Evolutionary conservation across 148 eudicot genomes (phyloP).

Genomic region (Chenopodium berlandieri): DNA sequence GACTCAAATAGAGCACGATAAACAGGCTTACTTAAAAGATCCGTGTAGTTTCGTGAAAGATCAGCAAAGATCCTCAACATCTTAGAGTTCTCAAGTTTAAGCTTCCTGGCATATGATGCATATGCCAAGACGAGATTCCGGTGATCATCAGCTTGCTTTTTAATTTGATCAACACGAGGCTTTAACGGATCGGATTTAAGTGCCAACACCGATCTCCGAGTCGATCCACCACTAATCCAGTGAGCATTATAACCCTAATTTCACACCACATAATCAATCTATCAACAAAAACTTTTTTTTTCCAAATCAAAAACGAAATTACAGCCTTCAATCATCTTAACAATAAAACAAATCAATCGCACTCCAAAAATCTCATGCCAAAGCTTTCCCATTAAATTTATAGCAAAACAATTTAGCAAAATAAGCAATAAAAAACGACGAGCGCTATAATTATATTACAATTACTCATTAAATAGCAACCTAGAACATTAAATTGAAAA

Average conservation of each 20-base stretch:
- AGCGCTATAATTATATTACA: neutral
- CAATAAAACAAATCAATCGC: neutral
- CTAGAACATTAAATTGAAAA: neutral
- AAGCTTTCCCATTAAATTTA: no score
- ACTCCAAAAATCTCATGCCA: neutral
- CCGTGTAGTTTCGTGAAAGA: slow-evolving; percentile 51
- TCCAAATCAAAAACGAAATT: neutral
- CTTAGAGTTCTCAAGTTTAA: slow-evolving; percentile 58
- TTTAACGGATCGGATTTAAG: slow-evolving; percentile 54
- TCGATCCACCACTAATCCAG: slow-evolving; percentile 24
- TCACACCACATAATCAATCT: slow-evolving; percentile 2
- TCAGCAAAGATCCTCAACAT: slow-evolving; percentile 55
- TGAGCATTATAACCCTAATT: slow-evolving; percentile 28
- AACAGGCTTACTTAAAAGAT: slow-evolving; percentile 38
- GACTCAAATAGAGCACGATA: slow-evolving; percentile 46
- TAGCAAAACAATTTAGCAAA: neutral
- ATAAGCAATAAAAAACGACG: neutral
- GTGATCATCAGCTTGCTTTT: slow-evolving; percentile 60
- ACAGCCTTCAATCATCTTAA: neutral
- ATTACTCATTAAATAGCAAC: neutral
- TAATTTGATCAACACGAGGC: slow-evolving; percentile 53
- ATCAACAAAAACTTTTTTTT: neutral
- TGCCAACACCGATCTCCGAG: slow-evolving; percentile 46
- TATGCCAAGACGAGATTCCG: slow-evolving; percentile 45
- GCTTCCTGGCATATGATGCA: slow-evolving; percentile 58